Evolutionary conservation across 202 grass and related monocot genomes (phyloP).

Genomic region (Musa balbisiana): DNA sequence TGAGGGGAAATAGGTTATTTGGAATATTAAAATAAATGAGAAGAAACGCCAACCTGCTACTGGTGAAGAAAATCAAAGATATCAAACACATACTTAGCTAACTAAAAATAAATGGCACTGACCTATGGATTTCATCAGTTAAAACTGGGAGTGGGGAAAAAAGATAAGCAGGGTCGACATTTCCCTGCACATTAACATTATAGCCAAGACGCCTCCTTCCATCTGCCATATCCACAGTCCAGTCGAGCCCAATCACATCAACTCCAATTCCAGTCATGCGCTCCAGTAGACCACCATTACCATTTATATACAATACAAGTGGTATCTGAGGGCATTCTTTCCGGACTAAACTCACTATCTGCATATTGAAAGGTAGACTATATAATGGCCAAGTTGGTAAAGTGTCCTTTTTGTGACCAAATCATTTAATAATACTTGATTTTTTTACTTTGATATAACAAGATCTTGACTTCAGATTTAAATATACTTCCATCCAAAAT

Average conservation of each 20-base stretch:
- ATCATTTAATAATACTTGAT: background rate
- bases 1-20: too few species aligned
- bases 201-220: constrained; percentile 75
- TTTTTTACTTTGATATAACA: background rate
- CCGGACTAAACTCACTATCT: constrained; percentile 85
- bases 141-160: constrained; percentile 73
- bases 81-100: background rate
- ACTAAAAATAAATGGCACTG: background rate
- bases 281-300: constrained; percentile 86
- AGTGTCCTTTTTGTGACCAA: constrained; percentile 13
- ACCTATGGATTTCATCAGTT: constrained; percentile 93
- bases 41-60: too few species aligned
- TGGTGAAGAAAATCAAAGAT: background rate
- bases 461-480: background rate
- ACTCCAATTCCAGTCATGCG: constrained; percentile 76
- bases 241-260: constrained; percentile 95
- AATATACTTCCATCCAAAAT: background rate
- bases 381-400: background rate
- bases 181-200: constrained; percentile 76
- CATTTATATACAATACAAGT: constrained; percentile 90
- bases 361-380: constrained; percentile 23
- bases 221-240: constrained; percentile 97
- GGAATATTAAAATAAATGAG: too few species aligned
- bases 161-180: constrained; percentile 79
- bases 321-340: constrained; percentile 75